Base-by-base conservation (phyloP, 306 rosid species). In the Vachellia collinsii region DNA sequence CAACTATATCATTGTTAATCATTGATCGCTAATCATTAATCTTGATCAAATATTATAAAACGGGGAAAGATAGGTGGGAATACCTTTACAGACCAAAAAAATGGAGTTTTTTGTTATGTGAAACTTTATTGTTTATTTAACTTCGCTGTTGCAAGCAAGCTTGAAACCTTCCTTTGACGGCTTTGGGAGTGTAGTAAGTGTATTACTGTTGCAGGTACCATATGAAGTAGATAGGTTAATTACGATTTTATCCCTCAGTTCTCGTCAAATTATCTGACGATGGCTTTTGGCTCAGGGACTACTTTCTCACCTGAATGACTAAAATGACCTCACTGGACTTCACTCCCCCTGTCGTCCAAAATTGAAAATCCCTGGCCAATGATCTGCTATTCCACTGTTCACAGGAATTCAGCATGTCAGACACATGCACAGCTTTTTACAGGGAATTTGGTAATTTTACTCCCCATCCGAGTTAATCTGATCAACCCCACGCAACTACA, bases 161-260 rank as follows among this genome's bases (percentile, higher is more conserved):
- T 46, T 46, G 47, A 46, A 41, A 58, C 37, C 48, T 34, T 58
- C 29, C 67, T 76, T 44, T 75, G 80, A 39, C 29, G n/a, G 77
- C 80, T 44, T 77, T 77, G 75, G 82, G 87, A 87, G 72, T 64
- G 75, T 48, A 19, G 53, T 4, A 12, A 62, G 23, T 86, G 9
- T 14, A 17, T 46, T 65, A 85, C 85, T 54, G 82, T 83, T 79
- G 89, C 85, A 84, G 91, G 79, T 87, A 74, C 83, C 85, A 88
- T 76, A 82, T 85, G 67, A 66, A 78, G 41, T 66, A 53, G 25
- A 46, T 20, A 2, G 1, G 0, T 20, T 4, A 37, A 89, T 86
- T 81, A 83, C 93, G 11, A 6, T 69, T 38, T 25, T 29, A 47
- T 23, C 88, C 96, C 81, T 88, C 4, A 0, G 20, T 46, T 16